phyloP scores from a whole-genome alignment of 2,329 filamentous ascomycete species.

The Xylaria multiplex region DNA sequence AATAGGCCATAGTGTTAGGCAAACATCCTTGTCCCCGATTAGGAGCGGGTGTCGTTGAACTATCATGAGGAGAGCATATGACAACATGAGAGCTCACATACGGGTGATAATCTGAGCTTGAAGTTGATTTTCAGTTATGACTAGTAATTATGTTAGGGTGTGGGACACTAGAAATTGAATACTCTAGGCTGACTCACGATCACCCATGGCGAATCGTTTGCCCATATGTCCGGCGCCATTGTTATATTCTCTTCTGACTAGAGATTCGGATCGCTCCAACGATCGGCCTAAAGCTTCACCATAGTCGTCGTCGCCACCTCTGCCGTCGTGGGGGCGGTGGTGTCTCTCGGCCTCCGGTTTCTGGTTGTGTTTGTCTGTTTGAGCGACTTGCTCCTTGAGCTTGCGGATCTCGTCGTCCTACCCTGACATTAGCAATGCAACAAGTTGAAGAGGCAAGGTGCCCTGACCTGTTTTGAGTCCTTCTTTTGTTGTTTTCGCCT shows the following conservation, averaged over 20 bases:
- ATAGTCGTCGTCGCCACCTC: constrained; percentile 39
- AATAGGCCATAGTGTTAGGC: too few relatives aligned
- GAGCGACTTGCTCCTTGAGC: constrained; percentile 32
- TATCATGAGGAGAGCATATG: neutral
- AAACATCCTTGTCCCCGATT: neutral
- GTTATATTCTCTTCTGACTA: constrained; percentile 51
- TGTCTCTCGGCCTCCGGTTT: constrained; percentile 7
- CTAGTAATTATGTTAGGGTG: constrained; percentile 10
- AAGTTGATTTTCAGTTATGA: constrained; percentile 50
- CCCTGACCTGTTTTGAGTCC: constrained; percentile 47
- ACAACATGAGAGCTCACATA: neutral
- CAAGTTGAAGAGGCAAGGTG: neutral
- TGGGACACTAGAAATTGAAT: neutral
- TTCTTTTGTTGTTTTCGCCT: constrained; percentile 48
- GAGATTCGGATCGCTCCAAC: constrained; percentile 47
- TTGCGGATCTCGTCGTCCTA: constrained; percentile 36
- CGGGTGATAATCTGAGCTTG: constrained; percentile 52
- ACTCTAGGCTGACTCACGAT: constrained; percentile 36
- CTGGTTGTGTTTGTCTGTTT: constrained; percentile 31
- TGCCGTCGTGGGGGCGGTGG: constrained; percentile 25
- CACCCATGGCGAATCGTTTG: constrained; percentile 51
- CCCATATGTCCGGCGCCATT: constrained; percentile 48
- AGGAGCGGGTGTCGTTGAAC: neutral
- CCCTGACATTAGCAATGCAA: constrained; percentile 27
- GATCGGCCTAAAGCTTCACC: constrained; percentile 43